Evolutionary conservation across 1,284 basidiomycete genomes (phyloP).

Genomic region (Pyrrhoderma noxium): DNA sequence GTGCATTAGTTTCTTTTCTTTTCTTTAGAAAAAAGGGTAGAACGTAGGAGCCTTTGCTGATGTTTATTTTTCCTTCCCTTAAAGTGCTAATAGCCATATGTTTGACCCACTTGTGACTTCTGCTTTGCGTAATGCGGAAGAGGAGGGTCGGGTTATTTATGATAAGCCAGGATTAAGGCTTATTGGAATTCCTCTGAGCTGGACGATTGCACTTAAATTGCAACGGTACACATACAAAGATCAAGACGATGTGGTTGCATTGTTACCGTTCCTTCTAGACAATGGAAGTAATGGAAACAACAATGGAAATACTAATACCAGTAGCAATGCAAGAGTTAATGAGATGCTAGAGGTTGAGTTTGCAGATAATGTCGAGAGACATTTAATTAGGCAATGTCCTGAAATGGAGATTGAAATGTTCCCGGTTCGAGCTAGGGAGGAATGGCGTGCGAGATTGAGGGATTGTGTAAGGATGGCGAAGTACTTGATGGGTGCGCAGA

Average conservation of each 20-base stretch:
- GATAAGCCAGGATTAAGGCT: slow-evolving; percentile 11
- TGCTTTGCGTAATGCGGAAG: slow-evolving; percentile 5
- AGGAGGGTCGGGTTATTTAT: slow-evolving; percentile 2
- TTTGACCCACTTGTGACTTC: slow-evolving; percentile 13
- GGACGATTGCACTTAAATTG: slow-evolving; percentile 14
- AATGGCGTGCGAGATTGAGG: slow-evolving; percentile 9
- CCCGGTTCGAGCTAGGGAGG: not conserved
- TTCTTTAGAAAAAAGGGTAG: no score
- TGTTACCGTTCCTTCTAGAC: slow-evolving; percentile 1
- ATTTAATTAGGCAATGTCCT: slow-evolving; percentile 5
- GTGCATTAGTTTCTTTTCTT: not conserved
- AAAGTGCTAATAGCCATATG: slow-evolving; percentile 5
- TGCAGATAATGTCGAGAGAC: slow-evolving; percentile 6
- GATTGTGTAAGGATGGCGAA: slow-evolving; percentile 13
- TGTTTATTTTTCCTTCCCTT: not conserved
- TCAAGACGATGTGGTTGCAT: slow-evolving; percentile 7
- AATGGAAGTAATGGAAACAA: not conserved
- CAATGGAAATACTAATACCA: no score
- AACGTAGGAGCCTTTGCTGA: no score
- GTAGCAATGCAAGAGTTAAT: no score
- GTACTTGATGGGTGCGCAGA: not conserved
- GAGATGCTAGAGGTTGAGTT: slow-evolving; percentile 4
- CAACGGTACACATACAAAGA: slow-evolving; percentile 11
- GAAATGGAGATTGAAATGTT: slow-evolving; percentile 10
- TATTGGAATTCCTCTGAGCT: slow-evolving; percentile 5